Evolutionary conservation across 2,329 filamentous ascomycete species (phyloP).

Genomic region (Domatiomyces catenatus): DNA sequence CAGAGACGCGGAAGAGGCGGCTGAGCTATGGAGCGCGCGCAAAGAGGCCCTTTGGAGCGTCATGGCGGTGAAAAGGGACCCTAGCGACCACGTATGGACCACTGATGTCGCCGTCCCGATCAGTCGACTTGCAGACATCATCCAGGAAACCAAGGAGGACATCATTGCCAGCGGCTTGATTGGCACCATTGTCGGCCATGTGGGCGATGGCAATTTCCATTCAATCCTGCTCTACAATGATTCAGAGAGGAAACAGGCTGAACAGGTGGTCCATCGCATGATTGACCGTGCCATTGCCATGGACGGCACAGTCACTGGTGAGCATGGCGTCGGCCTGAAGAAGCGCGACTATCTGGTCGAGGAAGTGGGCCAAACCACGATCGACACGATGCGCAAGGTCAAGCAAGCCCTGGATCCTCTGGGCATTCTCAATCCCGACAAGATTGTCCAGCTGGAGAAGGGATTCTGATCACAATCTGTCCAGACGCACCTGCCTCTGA

Average conservation of each 20-base stretch:
- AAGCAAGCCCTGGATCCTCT: conserved; percentile 52
- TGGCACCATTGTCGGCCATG: conserved; percentile 55
- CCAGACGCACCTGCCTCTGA: too few species aligned
- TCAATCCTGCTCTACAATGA: conserved; percentile 48
- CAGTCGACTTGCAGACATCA: conserved; percentile 54
- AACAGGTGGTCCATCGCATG: conserved; percentile 51
- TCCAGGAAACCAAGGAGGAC: conserved; percentile 53
- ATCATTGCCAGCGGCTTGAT: conserved; percentile 48
- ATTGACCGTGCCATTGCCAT: conserved; percentile 53
- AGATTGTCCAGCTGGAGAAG: conserved; percentile 42
- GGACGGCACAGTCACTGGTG: conserved; percentile 58
- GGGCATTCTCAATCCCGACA: conserved; percentile 50
- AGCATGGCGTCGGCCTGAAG: conserved; percentile 55
- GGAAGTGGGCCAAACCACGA: conserved; percentile 45
- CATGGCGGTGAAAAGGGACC: conserved; percentile 46
- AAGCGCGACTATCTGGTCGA: conserved; percentile 51
- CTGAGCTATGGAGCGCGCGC: conserved; percentile 58
- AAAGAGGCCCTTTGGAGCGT: conserved; percentile 63
- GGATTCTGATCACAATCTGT: conserved; percentile 9
- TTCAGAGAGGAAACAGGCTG: conserved; percentile 38
- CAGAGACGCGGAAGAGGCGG: conserved; percentile 45
- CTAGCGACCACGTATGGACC: conserved; percentile 54
- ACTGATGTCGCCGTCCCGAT: conserved; percentile 71
- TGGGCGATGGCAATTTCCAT: conserved; percentile 63
- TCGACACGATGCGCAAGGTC: conserved; percentile 51